A percentile compares a stretch with the other conserved stretches of the same genome.
phyloP scores from a whole-genome alignment of 1,284 basidiomycete species.

The Boletus mariae region DNA sequence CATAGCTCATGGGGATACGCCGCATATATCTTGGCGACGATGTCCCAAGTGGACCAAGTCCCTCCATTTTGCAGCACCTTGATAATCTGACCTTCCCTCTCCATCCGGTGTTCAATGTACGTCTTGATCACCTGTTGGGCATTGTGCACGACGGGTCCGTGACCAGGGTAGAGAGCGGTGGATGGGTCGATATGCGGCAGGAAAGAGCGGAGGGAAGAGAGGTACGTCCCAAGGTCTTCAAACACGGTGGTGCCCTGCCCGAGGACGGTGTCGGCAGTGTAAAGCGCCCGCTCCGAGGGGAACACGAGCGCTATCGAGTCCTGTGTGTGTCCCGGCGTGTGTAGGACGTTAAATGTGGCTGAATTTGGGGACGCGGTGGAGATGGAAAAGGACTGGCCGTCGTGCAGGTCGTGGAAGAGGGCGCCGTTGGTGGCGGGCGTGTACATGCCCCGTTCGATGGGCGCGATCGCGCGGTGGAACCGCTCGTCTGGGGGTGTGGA shows the following conservation, averaged over 20 bases:
- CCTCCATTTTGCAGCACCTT: slow-evolving; percentile 44
- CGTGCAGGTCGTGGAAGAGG: slow-evolving; percentile 53
- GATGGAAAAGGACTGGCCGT: slow-evolving; percentile 49
- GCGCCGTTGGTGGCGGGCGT: slow-evolving; percentile 40
- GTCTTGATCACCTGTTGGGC: slow-evolving; percentile 56
- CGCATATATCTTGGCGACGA: slow-evolving; percentile 67
- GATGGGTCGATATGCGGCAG: slow-evolving; percentile 44
- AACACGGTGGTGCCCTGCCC: slow-evolving; percentile 92
- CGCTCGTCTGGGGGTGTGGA: slow-evolving; percentile 31
- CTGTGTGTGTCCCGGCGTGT: slow-evolving; percentile 88
- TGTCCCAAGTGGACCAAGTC: slow-evolving; percentile 60
- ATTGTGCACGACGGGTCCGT: slow-evolving; percentile 75
- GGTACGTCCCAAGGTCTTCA: slow-evolving; percentile 76
- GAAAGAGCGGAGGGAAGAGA: slow-evolving; percentile 65
- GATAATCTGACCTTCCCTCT: slow-evolving; percentile 81
- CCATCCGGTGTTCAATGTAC: slow-evolving; percentile 81
- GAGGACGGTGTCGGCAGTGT: slow-evolving; percentile 90
- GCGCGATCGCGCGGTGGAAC: slow-evolving; percentile 41
- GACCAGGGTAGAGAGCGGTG: slow-evolving; percentile 74
- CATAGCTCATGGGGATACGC: slow-evolving; percentile 70
- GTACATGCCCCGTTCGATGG: slow-evolving; percentile 44
- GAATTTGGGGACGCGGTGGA: slow-evolving; percentile 8
- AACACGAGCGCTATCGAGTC: slow-evolving; percentile 81
- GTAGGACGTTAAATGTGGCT: slow-evolving; percentile 57
- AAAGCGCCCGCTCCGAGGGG: slow-evolving; percentile 61